phyloP scores from a whole-genome alignment of 2,329 filamentous ascomycete species.

The Aspergillus neoniger region DNA sequence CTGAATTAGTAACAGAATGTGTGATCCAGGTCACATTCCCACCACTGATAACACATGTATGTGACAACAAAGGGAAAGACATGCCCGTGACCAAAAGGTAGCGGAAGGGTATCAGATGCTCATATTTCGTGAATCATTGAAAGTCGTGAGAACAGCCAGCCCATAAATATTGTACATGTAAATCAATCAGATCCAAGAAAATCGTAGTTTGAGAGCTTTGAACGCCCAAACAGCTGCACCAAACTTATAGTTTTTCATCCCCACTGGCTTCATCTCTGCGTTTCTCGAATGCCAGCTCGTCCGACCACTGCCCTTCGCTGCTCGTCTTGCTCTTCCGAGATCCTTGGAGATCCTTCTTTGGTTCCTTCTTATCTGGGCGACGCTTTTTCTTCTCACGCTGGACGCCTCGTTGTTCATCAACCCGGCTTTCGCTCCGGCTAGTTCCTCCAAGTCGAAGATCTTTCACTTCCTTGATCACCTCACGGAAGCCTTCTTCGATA shows the following conservation, averaged over 20 bases:
- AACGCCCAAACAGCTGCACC: background rate
- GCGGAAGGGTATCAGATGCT: conserved; percentile 15
- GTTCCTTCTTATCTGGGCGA: conserved; percentile 28
- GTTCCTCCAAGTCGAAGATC: conserved; percentile 53
- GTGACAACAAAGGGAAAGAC: background rate
- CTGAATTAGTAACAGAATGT: too few relatives aligned
- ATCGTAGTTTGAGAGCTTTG: background rate
- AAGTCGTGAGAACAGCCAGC: conserved; percentile 20
- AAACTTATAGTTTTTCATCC: background rate
- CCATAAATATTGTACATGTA: conserved; percentile 12
- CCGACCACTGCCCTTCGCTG: conserved; percentile 20
- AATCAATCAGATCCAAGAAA: background rate
- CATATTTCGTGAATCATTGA: background rate
- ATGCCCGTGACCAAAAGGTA: background rate
- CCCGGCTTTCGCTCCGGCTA: conserved; percentile 31
- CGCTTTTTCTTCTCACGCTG: conserved; percentile 31
- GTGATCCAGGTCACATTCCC: too few relatives aligned
- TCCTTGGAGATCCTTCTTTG: conserved; percentile 21
- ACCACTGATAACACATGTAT: too few relatives aligned
- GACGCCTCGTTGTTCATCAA: conserved; percentile 27
- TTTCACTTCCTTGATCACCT: conserved; percentile 80
- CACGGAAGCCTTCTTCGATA: conserved; percentile 84
- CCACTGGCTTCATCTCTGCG: background rate
- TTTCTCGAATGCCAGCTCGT: background rate
- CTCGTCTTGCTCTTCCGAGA: conserved; percentile 24